Conservation (phyloP, 352 stramenopile species). For the Pythium pyrilobum region DNA sequence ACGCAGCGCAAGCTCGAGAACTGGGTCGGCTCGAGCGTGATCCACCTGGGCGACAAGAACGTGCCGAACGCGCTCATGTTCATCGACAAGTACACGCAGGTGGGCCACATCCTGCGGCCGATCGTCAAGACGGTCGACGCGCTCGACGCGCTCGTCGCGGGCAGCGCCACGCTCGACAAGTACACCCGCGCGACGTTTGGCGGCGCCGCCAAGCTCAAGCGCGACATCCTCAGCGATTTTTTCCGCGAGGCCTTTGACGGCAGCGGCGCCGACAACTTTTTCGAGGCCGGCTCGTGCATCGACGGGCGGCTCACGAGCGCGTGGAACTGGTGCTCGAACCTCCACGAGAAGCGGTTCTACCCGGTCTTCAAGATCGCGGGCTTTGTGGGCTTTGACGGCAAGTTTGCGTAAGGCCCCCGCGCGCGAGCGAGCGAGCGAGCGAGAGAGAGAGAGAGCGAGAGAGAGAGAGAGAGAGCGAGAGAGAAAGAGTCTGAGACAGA, state of each 20-base stretch:
- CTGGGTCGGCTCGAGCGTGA: constrained; percentile 94
- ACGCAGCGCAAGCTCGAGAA: constrained; percentile 68
- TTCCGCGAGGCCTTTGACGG: constrained; percentile 96
- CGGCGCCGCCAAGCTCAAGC: constrained; percentile 73
- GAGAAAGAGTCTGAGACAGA: background rate
- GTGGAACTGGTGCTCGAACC: constrained; percentile 97
- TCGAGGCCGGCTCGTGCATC: constrained; percentile 94
- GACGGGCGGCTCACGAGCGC: constrained; percentile 95
- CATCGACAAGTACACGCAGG: constrained; percentile 98
- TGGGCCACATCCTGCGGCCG: constrained; percentile 82
- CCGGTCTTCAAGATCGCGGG: constrained; percentile 95
- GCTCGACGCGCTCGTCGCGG: constrained; percentile 53
- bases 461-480: background rate
- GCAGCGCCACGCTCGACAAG: constrained; percentile 37
- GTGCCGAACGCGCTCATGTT: constrained; percentile 98
- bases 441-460: constrained; percentile 6
- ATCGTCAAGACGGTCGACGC: constrained; percentile 84
- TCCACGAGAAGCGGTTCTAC: constrained; percentile 93
- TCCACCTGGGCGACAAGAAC: constrained; percentile 97
- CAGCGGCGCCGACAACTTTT: constrained; percentile 93
- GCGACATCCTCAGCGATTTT: constrained; percentile 94
- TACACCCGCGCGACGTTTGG: constrained; percentile 85
- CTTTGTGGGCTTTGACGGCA: constrained; percentile 96
- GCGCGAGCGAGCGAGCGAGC: too few species aligned
- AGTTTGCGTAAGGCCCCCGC: constrained; percentile 92